Percentiles rank a stretch among this genome's conserved stretches.
Evolutionary conservation across 148 eudicot species (phyloP).

Genomic region (Cornus kousa): DNA sequence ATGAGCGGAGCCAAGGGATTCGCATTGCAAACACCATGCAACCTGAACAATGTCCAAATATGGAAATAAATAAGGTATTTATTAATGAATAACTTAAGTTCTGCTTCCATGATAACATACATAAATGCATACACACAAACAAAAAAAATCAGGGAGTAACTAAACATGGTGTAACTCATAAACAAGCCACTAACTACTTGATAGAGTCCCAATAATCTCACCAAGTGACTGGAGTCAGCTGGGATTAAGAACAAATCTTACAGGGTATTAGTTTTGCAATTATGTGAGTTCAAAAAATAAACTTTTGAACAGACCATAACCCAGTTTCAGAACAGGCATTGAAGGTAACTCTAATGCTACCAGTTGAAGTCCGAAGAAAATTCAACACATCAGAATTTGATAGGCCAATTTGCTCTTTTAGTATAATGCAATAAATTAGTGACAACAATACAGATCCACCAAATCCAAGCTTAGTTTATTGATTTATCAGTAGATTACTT

Average conservation of each 20-base stretch:
- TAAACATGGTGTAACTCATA: too few species aligned
- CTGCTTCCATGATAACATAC: neutral
- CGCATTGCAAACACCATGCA: conserved; percentile 97
- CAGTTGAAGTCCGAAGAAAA: neutral
- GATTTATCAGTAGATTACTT: too few species aligned
- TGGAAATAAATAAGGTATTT: neutral
- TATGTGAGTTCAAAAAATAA: neutral
- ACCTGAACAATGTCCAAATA: conserved; percentile 45
- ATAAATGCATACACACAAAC: neutral
- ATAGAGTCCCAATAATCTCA: too few species aligned
- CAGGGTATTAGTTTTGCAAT: neutral
- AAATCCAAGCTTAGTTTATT: too few species aligned
- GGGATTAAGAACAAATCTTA: neutral
- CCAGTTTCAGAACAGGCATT: neutral
- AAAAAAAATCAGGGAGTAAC: neutral
- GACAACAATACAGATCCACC: too few species aligned
- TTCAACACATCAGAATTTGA: neutral
- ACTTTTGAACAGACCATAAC: neutral
- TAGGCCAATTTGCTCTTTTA: neutral
- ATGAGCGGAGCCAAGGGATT: conserved; percentile 97
- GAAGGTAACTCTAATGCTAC: neutral
- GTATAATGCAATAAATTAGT: too few species aligned
- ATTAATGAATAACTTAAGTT: neutral
- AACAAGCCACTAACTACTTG: too few species aligned
- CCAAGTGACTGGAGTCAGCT: neutral